Conservation (phyloP, 306 rosid species). For the barrel medic (Medicago truncatula) region MtrunA17r5.0-ANR NC_053045.1:62941501-62942000, state of each 20-base stretch:
- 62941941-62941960: no score
- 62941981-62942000: no score
- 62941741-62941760: not conserved
- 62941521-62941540: conserved; percentile 72
- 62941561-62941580: conserved; percentile 62
- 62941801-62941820: not conserved
- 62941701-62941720: not conserved
- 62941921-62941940: no score
- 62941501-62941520: conserved; percentile 80
- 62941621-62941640: conserved; percentile 8
- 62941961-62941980: no score
- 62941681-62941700: not conserved
- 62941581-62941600: conserved; percentile 38
- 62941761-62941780: not conserved
- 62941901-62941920: no score
- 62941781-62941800: not conserved
- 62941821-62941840: not conserved
- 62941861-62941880: no score
- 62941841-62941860: no score
- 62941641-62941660: conserved; percentile 16
- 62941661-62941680: not conserved
- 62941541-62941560: conserved; percentile 85
- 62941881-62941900: no score
- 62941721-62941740: not conserved
- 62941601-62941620: not conserved